phyloP scores from a whole-genome alignment of 75 land plant genomes.

The Larix kaempferi region DNA sequence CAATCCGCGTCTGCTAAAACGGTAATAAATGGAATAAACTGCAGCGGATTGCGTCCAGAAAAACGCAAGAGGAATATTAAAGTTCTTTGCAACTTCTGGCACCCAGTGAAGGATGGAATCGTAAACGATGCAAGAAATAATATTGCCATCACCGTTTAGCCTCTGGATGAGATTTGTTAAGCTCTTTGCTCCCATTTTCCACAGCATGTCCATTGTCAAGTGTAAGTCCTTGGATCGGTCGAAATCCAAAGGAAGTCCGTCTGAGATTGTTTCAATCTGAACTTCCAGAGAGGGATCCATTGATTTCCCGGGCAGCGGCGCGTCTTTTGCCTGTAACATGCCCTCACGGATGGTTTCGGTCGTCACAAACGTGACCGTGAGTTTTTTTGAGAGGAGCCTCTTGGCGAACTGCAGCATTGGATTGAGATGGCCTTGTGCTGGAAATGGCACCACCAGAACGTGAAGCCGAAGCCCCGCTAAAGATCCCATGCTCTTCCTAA shows the following conservation, averaged over 20 bases:
- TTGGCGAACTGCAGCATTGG: neutral
- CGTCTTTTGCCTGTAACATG: too few species aligned
- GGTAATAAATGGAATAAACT: slow-evolving; percentile 35
- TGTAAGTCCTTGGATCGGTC: too few species aligned
- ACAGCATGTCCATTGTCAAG: too few species aligned
- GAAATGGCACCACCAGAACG: neutral
- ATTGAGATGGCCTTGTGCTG: neutral
- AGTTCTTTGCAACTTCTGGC: slow-evolving; percentile 37
- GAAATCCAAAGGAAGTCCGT: too few species aligned
- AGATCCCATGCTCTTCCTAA: too few species aligned
- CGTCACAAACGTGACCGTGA: neutral
- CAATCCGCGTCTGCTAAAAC: neutral
- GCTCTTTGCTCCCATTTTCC: neutral
- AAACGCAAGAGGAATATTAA: slow-evolving; percentile 37
- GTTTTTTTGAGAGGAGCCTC: neutral
- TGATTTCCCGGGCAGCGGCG: too few species aligned
- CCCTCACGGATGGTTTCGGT: too few species aligned
- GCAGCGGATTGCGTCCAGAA: slow-evolving; percentile 64
- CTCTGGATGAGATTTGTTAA: slow-evolving; percentile 23
- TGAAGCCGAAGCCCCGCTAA: neutral
- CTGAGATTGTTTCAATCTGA: too few species aligned
- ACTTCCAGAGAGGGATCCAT: too few species aligned
- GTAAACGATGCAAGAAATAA: slow-evolving; percentile 42
- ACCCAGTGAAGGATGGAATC: slow-evolving; percentile 61
- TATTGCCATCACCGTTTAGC: slow-evolving; percentile 15